Base-by-base conservation (phyloP, 2,329 filamentous ascomycete genomes). In the Clonostachys byssicola region DNA sequence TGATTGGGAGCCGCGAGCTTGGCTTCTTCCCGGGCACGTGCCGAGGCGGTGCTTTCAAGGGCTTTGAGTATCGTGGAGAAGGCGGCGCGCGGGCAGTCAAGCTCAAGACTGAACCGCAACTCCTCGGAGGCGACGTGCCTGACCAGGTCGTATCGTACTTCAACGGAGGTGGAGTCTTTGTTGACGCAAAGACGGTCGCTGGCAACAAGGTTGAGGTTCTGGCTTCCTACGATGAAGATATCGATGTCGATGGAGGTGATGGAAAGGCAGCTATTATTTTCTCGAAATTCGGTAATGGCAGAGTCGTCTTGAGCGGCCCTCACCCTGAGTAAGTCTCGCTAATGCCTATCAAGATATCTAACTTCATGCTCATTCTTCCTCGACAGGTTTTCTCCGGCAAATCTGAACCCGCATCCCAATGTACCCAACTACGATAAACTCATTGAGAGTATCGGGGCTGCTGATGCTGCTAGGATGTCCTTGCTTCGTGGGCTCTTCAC, bases 131-230 rank as follows among this genome's bases (percentile, higher is more conserved):
- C 0, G 67, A 70, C 5, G 62, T 86, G 2, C 79, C 85, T 0
- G 76, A 81, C 2, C 71, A 74, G 2, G 89, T 95, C 50, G 73
- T 77, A 46, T 85, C 83, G 13, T 99, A 99, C 62, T 96, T 92
- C 65, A 99, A 99, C 56, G 94, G 94, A 1, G 94, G 94, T 1
- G 92, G 94, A 5, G 83, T 95, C 2, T 99, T 97, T 69, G 89
- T 96, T 2, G 86, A 94, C 66, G 86, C 88, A 2, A 75, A 77
- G 4, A 80, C 77, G 41, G 73, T 81, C 47, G 70, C 73, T 47
- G 75, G 78, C 33, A 70, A 76, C 52, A 87, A 86, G 2, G 81
- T 96, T 1, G 83, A 96, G 64, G 77, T 96, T 7, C 71, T 99
- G 20, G 94, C 92, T 2, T 87, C 77, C 49, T 99, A 94, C 61